A percentile compares a stretch with the other conserved stretches of the same genome.
Conservation (phyloP, 805 yeast genomes). For the Dipodascus geniculatus region DNA sequence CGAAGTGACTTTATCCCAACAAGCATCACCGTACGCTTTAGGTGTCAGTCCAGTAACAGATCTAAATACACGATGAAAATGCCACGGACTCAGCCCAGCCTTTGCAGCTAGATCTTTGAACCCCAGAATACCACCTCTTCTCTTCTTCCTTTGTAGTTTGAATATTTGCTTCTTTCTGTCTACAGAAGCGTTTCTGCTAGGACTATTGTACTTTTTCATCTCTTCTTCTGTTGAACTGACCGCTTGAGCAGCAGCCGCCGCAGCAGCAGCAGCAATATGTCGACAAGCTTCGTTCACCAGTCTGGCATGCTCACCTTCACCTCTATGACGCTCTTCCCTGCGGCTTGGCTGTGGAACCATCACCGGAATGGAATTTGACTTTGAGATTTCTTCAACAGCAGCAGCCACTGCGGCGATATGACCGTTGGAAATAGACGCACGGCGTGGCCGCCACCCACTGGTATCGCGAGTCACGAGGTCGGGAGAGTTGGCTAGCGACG, state of each 20-base stretch:
- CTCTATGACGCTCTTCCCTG: slow-evolving; percentile 14
- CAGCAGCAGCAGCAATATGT: slow-evolving; percentile 74
- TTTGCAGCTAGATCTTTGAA: slow-evolving; percentile 82
- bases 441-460: slow-evolving; percentile 5
- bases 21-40: slow-evolving; percentile 79
- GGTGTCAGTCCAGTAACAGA: slow-evolving; percentile 80
- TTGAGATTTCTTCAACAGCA: slow-evolving; percentile 10
- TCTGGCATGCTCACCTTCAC: slow-evolving; percentile 57
- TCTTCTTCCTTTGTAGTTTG: slow-evolving; percentile 21
- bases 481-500: background rate
- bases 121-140: slow-evolving; percentile 30
- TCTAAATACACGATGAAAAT: slow-evolving; percentile 83
- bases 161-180: background rate
- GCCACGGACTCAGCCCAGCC: slow-evolving; percentile 81
- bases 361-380: background rate
- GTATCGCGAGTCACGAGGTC: background rate
- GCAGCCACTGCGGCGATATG: slow-evolving; percentile 17
- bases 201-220: background rate
- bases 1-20: slow-evolving; percentile 32
- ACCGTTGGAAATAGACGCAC: slow-evolving; percentile 18
- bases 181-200: background rate
- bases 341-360: background rate
- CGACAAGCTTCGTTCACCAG: slow-evolving; percentile 71
- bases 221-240: background rate
- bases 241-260: slow-evolving; percentile 26